These are phyloP conservation scores for Bacterosira constricta DNA, from an alignment of 108 stramenopile genomes.

Conservation along the genomic window DNA sequence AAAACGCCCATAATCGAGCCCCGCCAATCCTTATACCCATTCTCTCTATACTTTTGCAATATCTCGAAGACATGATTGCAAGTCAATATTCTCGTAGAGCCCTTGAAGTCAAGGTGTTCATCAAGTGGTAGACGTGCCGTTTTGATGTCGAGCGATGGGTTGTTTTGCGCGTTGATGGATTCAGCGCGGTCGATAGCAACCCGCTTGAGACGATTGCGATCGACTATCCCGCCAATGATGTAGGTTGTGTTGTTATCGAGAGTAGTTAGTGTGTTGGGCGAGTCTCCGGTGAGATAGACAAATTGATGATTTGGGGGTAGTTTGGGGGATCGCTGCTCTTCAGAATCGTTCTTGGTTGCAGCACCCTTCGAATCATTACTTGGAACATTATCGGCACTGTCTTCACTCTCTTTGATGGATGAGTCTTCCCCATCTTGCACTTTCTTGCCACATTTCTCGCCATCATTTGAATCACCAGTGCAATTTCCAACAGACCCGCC, in stretches of 20 bases:
- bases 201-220: conserved; percentile 78
- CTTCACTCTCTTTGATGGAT: background rate
- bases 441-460: background rate
- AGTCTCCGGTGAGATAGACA: conserved; percentile 86
- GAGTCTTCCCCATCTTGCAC: background rate
- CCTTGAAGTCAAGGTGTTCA: conserved; percentile 60
- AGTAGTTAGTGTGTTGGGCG: conserved; percentile 54
- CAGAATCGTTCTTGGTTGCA: background rate
- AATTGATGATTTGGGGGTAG: conserved; percentile 38
- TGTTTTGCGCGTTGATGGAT: conserved; percentile 55
- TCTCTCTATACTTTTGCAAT: conserved; percentile 65
- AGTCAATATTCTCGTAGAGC: conserved; percentile 70
- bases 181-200: conserved; percentile 68
- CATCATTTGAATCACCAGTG: background rate
- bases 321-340: too few species aligned
- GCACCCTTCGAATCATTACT: too few species aligned
- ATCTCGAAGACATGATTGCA: conserved; percentile 89
- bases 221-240: conserved; percentile 89
- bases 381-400: background rate
- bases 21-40: conserved; percentile 72
- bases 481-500: background rate
- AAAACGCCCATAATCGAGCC: conserved; percentile 64
- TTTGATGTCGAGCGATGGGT: conserved; percentile 61
- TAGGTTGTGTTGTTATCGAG: conserved; percentile 74
- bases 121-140: conserved; percentile 77